Base-by-base conservation (phyloP, 768 basidiomycete genomes). In the Boletus rubescentipes region DNA sequence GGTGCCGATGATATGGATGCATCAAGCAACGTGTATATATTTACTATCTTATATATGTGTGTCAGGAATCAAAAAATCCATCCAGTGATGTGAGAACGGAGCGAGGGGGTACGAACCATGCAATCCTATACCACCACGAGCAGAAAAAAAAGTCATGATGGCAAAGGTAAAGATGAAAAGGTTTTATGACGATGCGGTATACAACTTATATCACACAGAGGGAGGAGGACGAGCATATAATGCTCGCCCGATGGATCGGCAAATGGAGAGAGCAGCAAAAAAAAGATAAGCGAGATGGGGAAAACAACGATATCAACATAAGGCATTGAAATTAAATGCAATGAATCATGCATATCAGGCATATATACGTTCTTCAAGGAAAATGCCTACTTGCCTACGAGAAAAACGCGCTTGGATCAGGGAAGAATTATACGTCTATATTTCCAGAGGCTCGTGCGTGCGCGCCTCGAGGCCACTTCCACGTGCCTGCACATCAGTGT, bases 391-490 rank as follows among this genome's bases (percentile, higher is more conserved):
- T 55, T 55, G 59, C 61, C 55, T 59, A 59, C 52, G 45, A 55
- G n/a, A 58, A 46, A 31, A 15, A 31, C 15, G 5, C 26, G 12
- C 23, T 16, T 30, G 15, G 5, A 21, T 38, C 34, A 30, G 35
- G 21, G 26, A 36, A 41, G 38, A 36, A 43, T 12, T 21, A 21
- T 29, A 36, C 39, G 45, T 72, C 61, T 77, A 91, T 79, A 92
- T 85, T 71, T 93, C 91, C 74, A 92, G 72, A 37, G 89, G 89
- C 77, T 93, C 89, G 75, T 91, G 87, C 58, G 89, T 89, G 72
- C 86, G 83, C 63, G 89, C 82, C 68, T 93, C 91, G 63, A 93
- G 81, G 71, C 86, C 87, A 34, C 60, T 67, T 72, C 82, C 82
- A 74, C 84, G 80, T 44, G 76, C 67, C 65, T 78, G 78, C 51